A percentile compares a stretch with the other conserved stretches of the same genome.
These are phyloP conservation scores for Fusarium neocosmosporiellum DNA, from an alignment of 2,329 filamentous ascomycete genomes.

Conservation along the genomic window DNA sequence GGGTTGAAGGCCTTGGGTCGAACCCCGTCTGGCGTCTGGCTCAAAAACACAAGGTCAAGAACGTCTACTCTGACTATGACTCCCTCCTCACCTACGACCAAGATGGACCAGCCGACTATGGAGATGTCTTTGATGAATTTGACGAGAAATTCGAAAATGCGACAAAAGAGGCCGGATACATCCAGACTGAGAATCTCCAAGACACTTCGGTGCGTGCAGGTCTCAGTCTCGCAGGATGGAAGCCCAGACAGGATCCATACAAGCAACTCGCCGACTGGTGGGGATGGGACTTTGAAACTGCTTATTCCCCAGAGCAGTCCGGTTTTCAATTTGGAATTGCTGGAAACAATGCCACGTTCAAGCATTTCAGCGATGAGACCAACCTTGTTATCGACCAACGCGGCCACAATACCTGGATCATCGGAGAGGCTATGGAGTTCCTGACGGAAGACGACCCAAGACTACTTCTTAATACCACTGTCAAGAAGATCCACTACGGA, in stretches of 20 bases:
- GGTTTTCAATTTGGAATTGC: constrained; percentile 67
- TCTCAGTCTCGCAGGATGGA: constrained; percentile 69
- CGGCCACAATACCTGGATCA: constrained; percentile 69
- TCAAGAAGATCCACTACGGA: constrained; percentile 66
- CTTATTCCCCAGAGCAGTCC: constrained; percentile 65
- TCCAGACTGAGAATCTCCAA: constrained; percentile 69
- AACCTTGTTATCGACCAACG: constrained; percentile 71
- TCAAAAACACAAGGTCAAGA: constrained; percentile 68
- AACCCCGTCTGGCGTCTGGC: constrained; percentile 73
- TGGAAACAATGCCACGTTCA: constrained; percentile 70
- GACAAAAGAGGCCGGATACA: constrained; percentile 64
- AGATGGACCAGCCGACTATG: constrained; percentile 64
- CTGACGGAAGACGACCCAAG: constrained; percentile 65
- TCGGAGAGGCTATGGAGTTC: constrained; percentile 68
- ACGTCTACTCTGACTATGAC: constrained; percentile 67
- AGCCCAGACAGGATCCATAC: constrained; percentile 63
- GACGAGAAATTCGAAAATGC: constrained; percentile 58
- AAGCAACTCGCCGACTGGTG: constrained; percentile 72
- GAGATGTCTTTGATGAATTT: constrained; percentile 60
- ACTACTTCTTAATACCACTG: constrained; percentile 67
- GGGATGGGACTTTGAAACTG: constrained; percentile 68
- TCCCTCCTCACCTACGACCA: constrained; percentile 71
- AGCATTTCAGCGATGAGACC: constrained; percentile 70
- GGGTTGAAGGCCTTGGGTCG: constrained; percentile 54
- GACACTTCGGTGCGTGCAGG: constrained; percentile 71